A percentile compares a stretch with the other conserved stretches of the same genome.
phyloP scores from a whole-genome alignment of 1,284 basidiomycete genomes.

The Kwoniella shivajii region DNA sequence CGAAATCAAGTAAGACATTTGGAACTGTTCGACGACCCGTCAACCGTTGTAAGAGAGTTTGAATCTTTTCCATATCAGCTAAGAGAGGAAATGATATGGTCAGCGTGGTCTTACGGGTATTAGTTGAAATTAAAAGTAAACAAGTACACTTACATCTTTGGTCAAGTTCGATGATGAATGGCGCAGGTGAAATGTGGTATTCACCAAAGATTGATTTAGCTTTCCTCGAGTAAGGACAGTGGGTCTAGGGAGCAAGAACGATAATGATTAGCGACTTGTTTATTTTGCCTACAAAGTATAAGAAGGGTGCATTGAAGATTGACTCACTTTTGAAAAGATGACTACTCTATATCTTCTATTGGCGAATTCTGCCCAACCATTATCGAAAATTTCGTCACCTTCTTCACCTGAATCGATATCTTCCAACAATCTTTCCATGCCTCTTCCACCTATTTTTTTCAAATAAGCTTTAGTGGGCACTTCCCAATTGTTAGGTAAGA shows the following conservation, averaged over 20 bases:
- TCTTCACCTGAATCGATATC: conserved; percentile 28
- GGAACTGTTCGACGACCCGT: conserved; percentile 54
- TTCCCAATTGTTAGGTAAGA: conserved; percentile 34
- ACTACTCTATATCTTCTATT: conserved; percentile 39
- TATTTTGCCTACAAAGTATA: not conserved
- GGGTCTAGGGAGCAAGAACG: conserved; percentile 28
- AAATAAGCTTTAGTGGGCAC: conserved; percentile 29
- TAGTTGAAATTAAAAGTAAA: not conserved
- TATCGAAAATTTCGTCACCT: conserved; percentile 31
- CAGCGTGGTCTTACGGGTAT: not conserved
- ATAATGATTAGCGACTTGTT: not conserved
- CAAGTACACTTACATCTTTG: conserved; percentile 44
- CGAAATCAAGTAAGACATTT: conserved; percentile 52
- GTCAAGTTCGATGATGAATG: conserved; percentile 54
- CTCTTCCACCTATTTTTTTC: conserved; percentile 32
- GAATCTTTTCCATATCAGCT: conserved; percentile 48
- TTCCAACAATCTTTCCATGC: conserved; percentile 35
- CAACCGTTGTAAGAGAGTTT: conserved; percentile 44
- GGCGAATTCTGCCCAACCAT: conserved; percentile 43
- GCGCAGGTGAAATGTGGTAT: conserved; percentile 41
- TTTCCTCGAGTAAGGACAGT: conserved; percentile 52
- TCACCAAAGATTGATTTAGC: conserved; percentile 47
- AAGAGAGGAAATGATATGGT: not conserved
- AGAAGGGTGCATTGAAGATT: not conserved
- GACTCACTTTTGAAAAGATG: conserved; percentile 52